Conservation (phyloP, 2,329 filamentous ascomycete species). For the Aspergillus pseudotamarii region DNA sequence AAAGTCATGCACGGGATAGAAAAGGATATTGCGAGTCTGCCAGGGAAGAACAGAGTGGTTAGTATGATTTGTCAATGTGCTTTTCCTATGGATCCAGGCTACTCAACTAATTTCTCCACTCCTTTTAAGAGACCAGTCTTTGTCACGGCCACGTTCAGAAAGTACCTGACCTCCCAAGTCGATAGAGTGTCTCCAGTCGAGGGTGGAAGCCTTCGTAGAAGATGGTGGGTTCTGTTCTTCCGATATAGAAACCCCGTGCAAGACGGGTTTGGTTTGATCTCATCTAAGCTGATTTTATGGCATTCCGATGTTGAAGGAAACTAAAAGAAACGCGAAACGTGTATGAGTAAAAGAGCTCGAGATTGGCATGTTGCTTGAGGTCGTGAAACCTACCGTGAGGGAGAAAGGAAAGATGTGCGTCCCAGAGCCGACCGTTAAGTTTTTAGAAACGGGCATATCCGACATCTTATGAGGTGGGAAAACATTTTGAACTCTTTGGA, state of each 20-base stretch:
- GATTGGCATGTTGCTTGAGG: not conserved
- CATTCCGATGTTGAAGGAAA: conserved; percentile 19
- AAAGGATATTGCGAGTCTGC: not conserved
- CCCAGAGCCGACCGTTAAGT: not conserved
- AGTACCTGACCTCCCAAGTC: conserved; percentile 14
- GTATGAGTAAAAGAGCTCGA: not conserved
- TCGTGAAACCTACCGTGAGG: conserved; percentile 8
- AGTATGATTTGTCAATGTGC: not conserved
- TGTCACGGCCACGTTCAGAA: conserved; percentile 11
- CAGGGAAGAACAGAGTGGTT: not conserved
- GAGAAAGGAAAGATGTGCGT: conserved; percentile 15
- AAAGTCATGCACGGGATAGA: not conserved
- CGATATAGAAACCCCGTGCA: not conserved
- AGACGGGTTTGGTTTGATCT: not conserved
- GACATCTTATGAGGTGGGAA: not conserved
- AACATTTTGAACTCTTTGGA: conserved; percentile 5
- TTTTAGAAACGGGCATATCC: not conserved
- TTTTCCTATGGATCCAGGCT: not conserved
- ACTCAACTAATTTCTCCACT: conserved; percentile 15
- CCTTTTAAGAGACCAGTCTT: conserved; percentile 6
- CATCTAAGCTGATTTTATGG: conserved; percentile 7
- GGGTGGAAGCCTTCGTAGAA: conserved; percentile 17
- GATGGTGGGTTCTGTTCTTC: conserved; percentile 6
- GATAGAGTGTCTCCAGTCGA: conserved; percentile 8
- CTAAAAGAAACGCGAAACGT: not conserved